Evolutionary conservation across 345 rosid genomes (phyloP).

Genomic region (Boechera divaricarpa): DNA sequence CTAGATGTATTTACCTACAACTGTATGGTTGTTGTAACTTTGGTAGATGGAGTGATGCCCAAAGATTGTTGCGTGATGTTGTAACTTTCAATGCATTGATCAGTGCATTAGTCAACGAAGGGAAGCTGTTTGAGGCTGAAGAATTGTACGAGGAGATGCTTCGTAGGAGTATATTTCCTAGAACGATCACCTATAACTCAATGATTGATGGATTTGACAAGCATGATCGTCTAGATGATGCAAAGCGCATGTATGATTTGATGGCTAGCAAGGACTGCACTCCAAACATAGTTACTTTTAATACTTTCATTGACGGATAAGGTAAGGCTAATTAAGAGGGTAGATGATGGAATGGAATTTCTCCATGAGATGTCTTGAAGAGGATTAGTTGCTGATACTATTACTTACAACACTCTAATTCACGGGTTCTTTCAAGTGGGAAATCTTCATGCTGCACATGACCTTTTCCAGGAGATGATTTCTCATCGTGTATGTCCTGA

Average conservation of each 20-base stretch:
- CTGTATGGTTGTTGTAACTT: conserved; percentile 6
- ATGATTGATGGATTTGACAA: conserved; percentile 9
- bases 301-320: background rate
- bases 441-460: background rate
- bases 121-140: background rate
- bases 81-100: background rate
- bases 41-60: background rate
- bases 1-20: background rate
- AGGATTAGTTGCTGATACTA: background rate
- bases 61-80: conserved; percentile 5
- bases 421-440: background rate
- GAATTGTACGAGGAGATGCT: background rate
- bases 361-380: background rate
- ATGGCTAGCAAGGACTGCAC: background rate
- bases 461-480: background rate
- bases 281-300: background rate
- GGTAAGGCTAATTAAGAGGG: background rate
- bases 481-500: background rate
- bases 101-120: background rate
- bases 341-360: background rate
- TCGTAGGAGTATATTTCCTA: background rate
- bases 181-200: background rate
- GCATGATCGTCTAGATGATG: conserved; percentile 13
- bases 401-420: background rate
- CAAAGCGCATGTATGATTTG: background rate